Evolutionary conservation across 2,329 filamentous ascomycete genomes (phyloP).

Genomic region (Pseudogymnoascus sp.): DNA sequence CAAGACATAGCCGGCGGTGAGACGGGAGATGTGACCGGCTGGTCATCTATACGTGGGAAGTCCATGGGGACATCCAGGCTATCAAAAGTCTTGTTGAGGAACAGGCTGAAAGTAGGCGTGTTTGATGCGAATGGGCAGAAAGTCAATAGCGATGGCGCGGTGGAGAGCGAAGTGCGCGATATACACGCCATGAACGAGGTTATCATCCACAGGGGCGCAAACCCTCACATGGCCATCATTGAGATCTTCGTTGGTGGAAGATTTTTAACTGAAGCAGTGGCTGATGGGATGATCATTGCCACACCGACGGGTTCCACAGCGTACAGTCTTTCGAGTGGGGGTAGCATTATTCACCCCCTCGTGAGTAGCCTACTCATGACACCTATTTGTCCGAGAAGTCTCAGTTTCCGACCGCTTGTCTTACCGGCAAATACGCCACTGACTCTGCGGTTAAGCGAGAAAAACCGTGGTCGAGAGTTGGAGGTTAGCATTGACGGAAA

Average conservation of each 20-base stretch:
- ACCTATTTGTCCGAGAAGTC: constrained; percentile 84
- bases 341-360: constrained; percentile 88
- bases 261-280: constrained; percentile 87
- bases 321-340: constrained; percentile 88
- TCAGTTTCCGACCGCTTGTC: constrained; percentile 87
- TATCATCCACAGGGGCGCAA: constrained; percentile 81
- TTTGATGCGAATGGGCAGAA: constrained; percentile 62
- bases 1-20: constrained; percentile 14
- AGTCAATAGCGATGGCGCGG: constrained; percentile 37
- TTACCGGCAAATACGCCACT: constrained; percentile 81
- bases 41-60: constrained; percentile 72
- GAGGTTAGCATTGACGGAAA: constrained; percentile 76
- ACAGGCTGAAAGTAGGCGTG: constrained; percentile 79
- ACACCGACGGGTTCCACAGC: constrained; percentile 94
- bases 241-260: constrained; percentile 85
- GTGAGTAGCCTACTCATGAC: constrained; percentile 85
- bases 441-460: constrained; percentile 71
- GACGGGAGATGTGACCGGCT: constrained; percentile 42
- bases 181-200: constrained; percentile 87
- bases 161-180: constrained; percentile 27
- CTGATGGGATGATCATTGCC: constrained; percentile 89
- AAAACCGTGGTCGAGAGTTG: constrained; percentile 68
- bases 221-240: constrained; percentile 85
- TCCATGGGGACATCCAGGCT: constrained; percentile 68
- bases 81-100: constrained; percentile 77